These are phyloP conservation scores for Pyrenophora graminea DNA, from an alignment of 2,329 filamentous ascomycete genomes.

Conservation along the genomic window DNA sequence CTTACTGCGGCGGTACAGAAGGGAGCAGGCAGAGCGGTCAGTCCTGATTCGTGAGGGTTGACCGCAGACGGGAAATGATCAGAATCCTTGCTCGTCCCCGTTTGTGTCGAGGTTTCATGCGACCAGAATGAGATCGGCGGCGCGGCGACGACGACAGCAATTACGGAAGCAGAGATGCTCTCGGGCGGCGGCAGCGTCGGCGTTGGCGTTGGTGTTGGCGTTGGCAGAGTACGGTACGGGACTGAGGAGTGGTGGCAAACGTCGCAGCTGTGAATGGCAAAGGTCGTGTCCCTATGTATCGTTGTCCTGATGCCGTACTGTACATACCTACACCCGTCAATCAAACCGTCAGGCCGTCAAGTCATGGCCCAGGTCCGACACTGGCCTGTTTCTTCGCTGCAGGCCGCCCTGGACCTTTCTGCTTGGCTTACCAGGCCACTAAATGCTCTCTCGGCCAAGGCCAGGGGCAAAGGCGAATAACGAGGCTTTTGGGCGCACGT, in stretches of 20 bases:
- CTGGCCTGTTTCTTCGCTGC: constrained; percentile 29
- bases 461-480: constrained; percentile 24
- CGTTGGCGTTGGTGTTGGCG: too few species aligned
- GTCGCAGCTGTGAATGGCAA: too few species aligned
- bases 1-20: background rate
- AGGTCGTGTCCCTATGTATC: too few species aligned
- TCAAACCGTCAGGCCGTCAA: background rate
- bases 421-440: constrained; percentile 16
- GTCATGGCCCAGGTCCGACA: constrained; percentile 11
- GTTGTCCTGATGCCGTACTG: too few species aligned
- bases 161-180: constrained; percentile 1
- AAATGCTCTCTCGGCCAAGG: constrained; percentile 15
- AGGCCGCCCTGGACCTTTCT: constrained; percentile 13
- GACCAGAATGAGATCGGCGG: constrained; percentile 16
- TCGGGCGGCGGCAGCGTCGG: background rate
- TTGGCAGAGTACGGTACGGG: too few species aligned
- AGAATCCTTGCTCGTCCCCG: constrained; percentile 24
- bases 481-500: constrained; percentile 6
- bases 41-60: constrained; percentile 28
- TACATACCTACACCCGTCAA: background rate
- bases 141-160: constrained; percentile 2
- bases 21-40: constrained; percentile 18
- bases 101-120: constrained; percentile 28
- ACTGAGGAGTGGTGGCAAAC: too few species aligned
- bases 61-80: constrained; percentile 29